Base-by-base conservation (phyloP, 2,329 filamentous ascomycete genomes). In the Aspergillus amoenus region DNA sequence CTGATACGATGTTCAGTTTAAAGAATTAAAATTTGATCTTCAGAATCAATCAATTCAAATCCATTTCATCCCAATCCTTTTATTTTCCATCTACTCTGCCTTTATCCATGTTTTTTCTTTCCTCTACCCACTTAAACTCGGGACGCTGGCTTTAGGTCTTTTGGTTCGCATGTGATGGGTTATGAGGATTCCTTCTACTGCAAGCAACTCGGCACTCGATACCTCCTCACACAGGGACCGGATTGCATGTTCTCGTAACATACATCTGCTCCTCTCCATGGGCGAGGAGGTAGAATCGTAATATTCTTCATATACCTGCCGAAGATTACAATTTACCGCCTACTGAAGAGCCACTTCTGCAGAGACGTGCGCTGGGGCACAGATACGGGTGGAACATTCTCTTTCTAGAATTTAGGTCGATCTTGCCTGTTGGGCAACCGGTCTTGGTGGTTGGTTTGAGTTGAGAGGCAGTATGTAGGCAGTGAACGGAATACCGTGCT, bases 351-450 rank as follows among this genome's bases (percentile, higher is more conserved):
- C 83, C 84, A 81, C 80, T 77, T 78, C 77, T 76, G 77, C 81
- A 76, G 78, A 85, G 82, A 71, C 73, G 78, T 80, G 76, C 78
- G 76, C 81, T 76, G 76, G 78, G 83, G 84, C 83, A 87, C 85
- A 87, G 84, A 87, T 87, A 87, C 84, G 83, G 84, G 83, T 76
- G 79, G 77, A 73, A 87, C 83, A 87, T 74, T 18, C 45, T 27
- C 6, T 41, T 9, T 21, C 40, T 42, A 17, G 7, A 37, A 17
- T 12, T 2, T 34, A 30, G 9, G 8, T 30, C 9, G 27, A 11
- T 11, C 27, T 30, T 30, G 27, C 3, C 9, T 30, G 9, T 30
- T 30, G 3, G 27, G 9, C 9, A 8, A 30, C 27, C 27, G 9
- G 27, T 9, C 24, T 30, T 30, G 9, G 27, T 30, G 27, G 27